These are phyloP conservation scores for Neurospora sp. DNA, from an alignment of 2,329 filamentous ascomycete genomes.

Conservation along the genomic window DNA sequence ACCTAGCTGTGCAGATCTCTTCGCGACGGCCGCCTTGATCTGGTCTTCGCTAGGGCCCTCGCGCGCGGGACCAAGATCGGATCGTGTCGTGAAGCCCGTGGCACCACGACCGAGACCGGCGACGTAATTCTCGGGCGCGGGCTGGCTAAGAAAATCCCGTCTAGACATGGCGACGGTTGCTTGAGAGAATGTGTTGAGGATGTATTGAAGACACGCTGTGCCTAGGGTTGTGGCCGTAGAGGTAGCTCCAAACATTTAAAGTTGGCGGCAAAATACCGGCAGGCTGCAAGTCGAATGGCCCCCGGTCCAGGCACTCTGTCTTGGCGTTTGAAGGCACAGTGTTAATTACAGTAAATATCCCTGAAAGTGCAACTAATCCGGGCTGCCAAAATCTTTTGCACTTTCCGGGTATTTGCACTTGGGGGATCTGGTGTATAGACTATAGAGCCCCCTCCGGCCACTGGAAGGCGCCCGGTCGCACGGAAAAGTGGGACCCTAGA, in stretches of 20 bases:
- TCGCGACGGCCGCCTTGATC: conserved; percentile 94
- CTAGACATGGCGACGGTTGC: conserved; percentile 39
- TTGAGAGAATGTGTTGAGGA: not conserved
- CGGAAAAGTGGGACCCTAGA: too few species aligned
- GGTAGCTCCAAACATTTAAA: not conserved
- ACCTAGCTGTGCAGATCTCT: conserved; percentile 79
- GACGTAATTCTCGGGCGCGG: conserved; percentile 79
- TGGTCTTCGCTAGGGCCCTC: conserved; percentile 96
- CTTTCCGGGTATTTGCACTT: too few species aligned
- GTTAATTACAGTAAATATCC: not conserved
- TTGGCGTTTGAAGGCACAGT: not conserved
- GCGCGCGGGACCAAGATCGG: conserved; percentile 86
- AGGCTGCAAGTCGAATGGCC: not conserved
- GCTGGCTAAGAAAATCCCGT: conserved; percentile 80
- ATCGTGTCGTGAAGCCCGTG: conserved; percentile 94
- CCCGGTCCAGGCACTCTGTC: not conserved
- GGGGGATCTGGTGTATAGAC: too few species aligned
- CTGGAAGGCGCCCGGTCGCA: too few species aligned
- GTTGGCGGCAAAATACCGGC: not conserved
- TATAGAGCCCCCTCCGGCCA: too few species aligned
- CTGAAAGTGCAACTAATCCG: too few species aligned
- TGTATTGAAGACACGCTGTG: not conserved
- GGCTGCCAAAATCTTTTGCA: too few species aligned
- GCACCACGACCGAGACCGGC: conserved; percentile 95
- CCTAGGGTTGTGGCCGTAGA: not conserved